Base-by-base conservation (phyloP, 2,329 filamentous ascomycete species). In the Lachnellula occidentalis region DNA sequence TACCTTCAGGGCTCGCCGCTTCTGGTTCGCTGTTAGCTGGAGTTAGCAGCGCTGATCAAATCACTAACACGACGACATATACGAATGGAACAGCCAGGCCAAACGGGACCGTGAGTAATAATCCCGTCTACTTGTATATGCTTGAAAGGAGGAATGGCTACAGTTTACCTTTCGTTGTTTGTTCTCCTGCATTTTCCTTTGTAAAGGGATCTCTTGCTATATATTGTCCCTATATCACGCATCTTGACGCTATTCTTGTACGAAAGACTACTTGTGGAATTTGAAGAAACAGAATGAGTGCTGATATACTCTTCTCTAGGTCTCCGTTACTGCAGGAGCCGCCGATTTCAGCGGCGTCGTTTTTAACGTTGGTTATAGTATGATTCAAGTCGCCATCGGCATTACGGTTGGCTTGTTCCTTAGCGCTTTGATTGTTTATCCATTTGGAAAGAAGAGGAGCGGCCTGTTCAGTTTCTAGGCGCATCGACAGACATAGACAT, bases 1-100 rank as follows among this genome's bases (percentile, higher is more conserved):
- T 86, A 24, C 82, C 82, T 0, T 81, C 78, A 19, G 80, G 82
- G 27, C 71, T 86, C n/a, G 82, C 82, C 3, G 80, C 80, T 0
- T 76, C 76, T 27, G 82, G 82, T 1, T 82, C 80, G 14, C 70
- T 86, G 17, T 69, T 85, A 5, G 78, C 79, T 7, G 82, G 83
- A 15, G 71, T 86, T 52, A 75, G 74, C 4, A 78, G 75, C 5
- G 82, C 83, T 0, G 74, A 85, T 57, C 72, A 77, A 50, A 75
- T 83, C 45, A 80, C 75, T 5, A 68, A 68, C 50, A 53, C 56
- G 8, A 66, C 63, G 14, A 58, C 56, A 6, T 64, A 60, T 52
- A 34, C 54, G 19, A 69, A 68, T 51, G 65, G 65, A 14, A 67
- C 66, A 9, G 19, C 50, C 2, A 63, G 60, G 19, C 50, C 66